Conservation (phyloP, 106 monocot genomes). For the Apostasia ramifera region DNA sequence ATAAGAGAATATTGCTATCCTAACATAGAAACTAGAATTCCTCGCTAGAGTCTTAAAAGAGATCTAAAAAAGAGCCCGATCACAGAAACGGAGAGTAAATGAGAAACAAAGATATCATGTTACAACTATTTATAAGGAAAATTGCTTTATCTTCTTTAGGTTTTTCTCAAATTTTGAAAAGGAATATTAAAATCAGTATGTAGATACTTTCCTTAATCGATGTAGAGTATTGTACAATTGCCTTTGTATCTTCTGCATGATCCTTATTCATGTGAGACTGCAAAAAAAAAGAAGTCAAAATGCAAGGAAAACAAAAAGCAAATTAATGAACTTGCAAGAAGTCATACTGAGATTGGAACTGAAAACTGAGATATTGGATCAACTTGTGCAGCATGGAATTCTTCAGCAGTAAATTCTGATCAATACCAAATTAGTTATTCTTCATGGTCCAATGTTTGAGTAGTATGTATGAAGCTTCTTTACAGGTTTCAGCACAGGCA, state of each 20-base stretch:
- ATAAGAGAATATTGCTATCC: no score
- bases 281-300: conserved; percentile 13
- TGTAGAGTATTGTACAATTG: conserved; percentile 72
- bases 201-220: conserved; percentile 46
- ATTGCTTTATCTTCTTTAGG: no score
- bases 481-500: no score
- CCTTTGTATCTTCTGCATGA: conserved; percentile 82
- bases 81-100: not conserved
- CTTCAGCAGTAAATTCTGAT: conserved; percentile 63
- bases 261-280: conserved; percentile 92
- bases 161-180: no score
- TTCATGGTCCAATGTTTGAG: no score
- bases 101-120: no score
- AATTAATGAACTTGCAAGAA: not conserved
- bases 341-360: conserved; percentile 55
- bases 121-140: no score
- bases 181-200: no score
- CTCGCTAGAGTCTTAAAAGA: not conserved
- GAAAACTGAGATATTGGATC: conserved; percentile 89
- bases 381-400: conserved; percentile 70
- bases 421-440: not conserved
- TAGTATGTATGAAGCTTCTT: no score
- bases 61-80: not conserved
- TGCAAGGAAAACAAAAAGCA: not conserved
- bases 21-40: no score